Conservation (phyloP, 129 eudicot species). For the Ambrosia trifida region DNA sequence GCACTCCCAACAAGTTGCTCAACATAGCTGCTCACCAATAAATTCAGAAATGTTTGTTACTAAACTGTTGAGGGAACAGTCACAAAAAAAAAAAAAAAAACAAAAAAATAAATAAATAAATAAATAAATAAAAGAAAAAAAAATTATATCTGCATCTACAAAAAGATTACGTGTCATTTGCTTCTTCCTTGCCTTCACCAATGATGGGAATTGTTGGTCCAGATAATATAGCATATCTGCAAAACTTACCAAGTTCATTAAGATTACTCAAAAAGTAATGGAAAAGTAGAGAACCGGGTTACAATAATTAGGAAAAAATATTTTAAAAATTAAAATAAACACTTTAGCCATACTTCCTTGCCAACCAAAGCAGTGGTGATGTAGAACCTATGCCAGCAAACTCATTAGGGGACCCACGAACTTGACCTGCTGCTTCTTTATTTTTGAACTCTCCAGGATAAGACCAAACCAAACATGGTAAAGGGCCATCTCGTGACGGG, state of each 20-base stretch:
- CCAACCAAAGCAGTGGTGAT: slow-evolving; percentile 92
- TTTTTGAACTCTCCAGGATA: slow-evolving; percentile 98
- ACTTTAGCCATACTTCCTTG: slow-evolving; percentile 59
- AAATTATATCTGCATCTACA: not conserved
- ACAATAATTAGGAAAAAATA: not conserved
- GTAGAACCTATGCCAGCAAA: slow-evolving; percentile 96
- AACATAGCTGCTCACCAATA: slow-evolving; percentile 58
- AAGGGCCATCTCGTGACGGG: slow-evolving; percentile 80
- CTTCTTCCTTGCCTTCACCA: slow-evolving; percentile 98
- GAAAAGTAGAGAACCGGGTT: too few species aligned
- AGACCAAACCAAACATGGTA: slow-evolving; percentile 97
- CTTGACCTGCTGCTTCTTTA: slow-evolving; percentile 97
- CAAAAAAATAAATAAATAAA: too few species aligned
- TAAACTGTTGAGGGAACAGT: slow-evolving; percentile 11
- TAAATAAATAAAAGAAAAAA: too few species aligned
- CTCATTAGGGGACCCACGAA: slow-evolving; percentile 96
- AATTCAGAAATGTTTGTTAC: not conserved
- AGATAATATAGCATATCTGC: slow-evolving; percentile 85
- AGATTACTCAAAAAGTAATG: not conserved
- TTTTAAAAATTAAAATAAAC: not conserved
- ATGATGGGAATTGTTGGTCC: slow-evolving; percentile 99
- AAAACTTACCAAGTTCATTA: slow-evolving; percentile 21
- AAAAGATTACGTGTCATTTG: slow-evolving; percentile 73
- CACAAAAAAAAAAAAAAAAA: not conserved
- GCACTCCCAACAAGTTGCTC: slow-evolving; percentile 98